A percentile compares a stretch with the other conserved stretches of the same genome.
Conservation (phyloP, 2,329 filamentous ascomycete species). For the Pestalotiopsis fici region DNA sequence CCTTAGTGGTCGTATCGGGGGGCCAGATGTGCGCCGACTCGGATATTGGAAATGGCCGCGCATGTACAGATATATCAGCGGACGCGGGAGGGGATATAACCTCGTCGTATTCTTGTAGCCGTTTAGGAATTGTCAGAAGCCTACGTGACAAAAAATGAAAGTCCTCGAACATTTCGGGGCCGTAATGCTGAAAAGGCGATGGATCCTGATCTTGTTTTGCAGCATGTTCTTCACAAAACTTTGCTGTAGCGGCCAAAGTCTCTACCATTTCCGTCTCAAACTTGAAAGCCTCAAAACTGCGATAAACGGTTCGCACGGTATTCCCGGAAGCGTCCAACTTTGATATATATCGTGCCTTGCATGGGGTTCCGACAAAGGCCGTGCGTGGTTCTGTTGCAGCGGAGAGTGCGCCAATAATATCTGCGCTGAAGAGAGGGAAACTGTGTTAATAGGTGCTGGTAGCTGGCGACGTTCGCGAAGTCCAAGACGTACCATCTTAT, state of each 20-base stretch:
- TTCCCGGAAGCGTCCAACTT: background rate
- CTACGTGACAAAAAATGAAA: slow-evolving; percentile 12
- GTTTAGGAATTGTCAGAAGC: slow-evolving; percentile 10
- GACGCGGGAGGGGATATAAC: background rate
- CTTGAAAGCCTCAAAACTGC: background rate
- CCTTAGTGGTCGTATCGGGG: background rate
- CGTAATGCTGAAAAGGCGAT: background rate
- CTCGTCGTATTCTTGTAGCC: slow-evolving; percentile 6
- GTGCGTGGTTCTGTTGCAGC: slow-evolving; percentile 32
- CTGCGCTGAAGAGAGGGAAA: slow-evolving; percentile 26
- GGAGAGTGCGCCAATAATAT: slow-evolving; percentile 34
- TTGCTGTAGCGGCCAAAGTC: background rate
- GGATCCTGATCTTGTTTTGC: background rate
- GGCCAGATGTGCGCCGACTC: background rate
- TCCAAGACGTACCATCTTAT: slow-evolving; percentile 27
- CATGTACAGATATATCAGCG: background rate
- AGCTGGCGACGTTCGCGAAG: background rate
- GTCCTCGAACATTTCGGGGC: slow-evolving; percentile 10
- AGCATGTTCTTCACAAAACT: background rate
- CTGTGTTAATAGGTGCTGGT: background rate
- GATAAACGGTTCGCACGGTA: background rate
- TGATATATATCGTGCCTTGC: background rate
- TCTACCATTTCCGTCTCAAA: background rate
- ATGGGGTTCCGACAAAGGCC: slow-evolving; percentile 24
- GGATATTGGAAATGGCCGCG: background rate